Percentiles rank a stretch among this genome's conserved stretches.
phyloP scores from a whole-genome alignment of 495 filamentous ascomycete genomes.

The Sordaria brevicollis region DNA sequence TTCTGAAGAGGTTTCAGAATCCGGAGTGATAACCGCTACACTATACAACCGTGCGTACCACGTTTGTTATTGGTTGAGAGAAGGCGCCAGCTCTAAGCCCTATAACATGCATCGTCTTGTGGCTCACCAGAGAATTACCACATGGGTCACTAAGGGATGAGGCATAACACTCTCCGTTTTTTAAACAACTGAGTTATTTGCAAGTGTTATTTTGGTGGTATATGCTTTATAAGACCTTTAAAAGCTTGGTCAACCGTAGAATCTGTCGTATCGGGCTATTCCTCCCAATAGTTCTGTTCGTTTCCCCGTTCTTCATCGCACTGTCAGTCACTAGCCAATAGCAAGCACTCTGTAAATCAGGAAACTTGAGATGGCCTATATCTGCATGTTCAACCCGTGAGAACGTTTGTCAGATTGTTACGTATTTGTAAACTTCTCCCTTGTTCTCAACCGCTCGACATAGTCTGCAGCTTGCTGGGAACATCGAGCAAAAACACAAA shows the following conservation, averaged over 20 bases:
- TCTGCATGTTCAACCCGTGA: too few species aligned
- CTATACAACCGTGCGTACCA: neutral
- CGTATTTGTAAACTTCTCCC: neutral
- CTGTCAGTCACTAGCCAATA: too few species aligned
- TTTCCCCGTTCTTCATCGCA: too few species aligned
- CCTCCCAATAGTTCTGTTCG: too few species aligned
- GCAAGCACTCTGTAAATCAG: too few species aligned
- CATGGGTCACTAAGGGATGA: neutral
- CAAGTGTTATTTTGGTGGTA: too few species aligned
- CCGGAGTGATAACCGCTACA: neutral
- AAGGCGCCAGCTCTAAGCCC: accelerated
- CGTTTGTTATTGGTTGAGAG: neutral
- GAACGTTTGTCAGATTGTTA: too few species aligned
- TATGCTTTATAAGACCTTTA: too few species aligned
- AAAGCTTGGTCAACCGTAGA: too few species aligned
- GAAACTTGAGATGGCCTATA: too few species aligned
- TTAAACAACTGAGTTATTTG: neutral
- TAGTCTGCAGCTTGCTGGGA: neutral
- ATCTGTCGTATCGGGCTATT: too few species aligned
- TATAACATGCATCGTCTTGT: neutral
- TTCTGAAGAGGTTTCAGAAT: neutral
- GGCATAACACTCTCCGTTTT: neutral
- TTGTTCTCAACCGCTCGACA: neutral
- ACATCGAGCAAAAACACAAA: neutral
- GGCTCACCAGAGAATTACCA: neutral